These are phyloP conservation scores for Aspergillus uvarum DNA, from an alignment of 2,329 filamentous ascomycete species.

Conservation along the genomic window DNA sequence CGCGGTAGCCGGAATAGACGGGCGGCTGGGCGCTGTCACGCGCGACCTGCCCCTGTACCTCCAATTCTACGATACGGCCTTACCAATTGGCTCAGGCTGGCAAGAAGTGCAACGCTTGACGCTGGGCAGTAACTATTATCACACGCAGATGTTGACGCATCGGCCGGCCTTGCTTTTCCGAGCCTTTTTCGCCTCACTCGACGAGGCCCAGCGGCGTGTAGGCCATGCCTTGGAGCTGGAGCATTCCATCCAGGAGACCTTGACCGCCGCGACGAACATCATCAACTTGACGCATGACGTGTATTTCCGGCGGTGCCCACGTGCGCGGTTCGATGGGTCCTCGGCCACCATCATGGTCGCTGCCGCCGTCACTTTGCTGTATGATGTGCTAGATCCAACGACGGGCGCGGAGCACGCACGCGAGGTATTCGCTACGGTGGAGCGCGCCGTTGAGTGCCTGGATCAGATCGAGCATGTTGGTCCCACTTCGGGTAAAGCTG, in stretches of 20 bases:
- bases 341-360: constrained; percentile 39
- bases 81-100: not conserved
- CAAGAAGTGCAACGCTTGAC: constrained; percentile 2
- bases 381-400: not conserved
- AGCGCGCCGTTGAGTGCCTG: not conserved
- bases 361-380: not conserved
- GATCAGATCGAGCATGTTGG: not conserved
- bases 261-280: too few relatives aligned
- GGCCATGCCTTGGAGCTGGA: too few relatives aligned
- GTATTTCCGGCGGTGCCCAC: too few relatives aligned
- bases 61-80: not conserved
- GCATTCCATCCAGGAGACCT: too few relatives aligned
- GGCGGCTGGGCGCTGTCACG: not conserved
- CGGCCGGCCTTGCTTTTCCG: not conserved
- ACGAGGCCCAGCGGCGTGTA: too few relatives aligned
- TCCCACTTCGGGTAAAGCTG: not conserved
- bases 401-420: not conserved
- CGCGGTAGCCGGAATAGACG: not conserved
- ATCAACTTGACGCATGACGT: too few relatives aligned
- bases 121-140: not conserved
- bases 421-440: too few relatives aligned
- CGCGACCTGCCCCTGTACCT: not conserved
- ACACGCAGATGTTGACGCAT: constrained; percentile 1
- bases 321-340: constrained; percentile 35
- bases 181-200: too few relatives aligned